Base-by-base conservation (phyloP, 2,329 filamentous ascomycete species). In the Karstenula rhodostoma region DNA sequence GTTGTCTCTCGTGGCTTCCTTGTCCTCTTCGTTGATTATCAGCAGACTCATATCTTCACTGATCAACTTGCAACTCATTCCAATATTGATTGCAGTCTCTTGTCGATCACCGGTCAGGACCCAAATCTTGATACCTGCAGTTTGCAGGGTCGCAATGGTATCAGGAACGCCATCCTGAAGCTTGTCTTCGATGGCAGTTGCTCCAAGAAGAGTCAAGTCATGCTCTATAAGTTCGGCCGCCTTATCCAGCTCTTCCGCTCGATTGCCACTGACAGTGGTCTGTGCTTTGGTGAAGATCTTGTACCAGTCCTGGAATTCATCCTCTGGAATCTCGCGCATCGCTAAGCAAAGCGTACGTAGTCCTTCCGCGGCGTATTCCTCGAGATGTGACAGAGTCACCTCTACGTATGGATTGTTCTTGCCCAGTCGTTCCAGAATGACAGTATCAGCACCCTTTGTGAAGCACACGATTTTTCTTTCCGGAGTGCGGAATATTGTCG, bases 51-150 rank as follows among this genome's bases (percentile, higher is more conserved):
- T 99, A 71, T 99, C 96, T 79, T 99, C 95, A 67, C 93, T 97
- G 62, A 99, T 92, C 52, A 99, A 86, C 81, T 98, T 98, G 81
- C 95, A 99, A 77, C 93, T 97, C 95, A 99, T 99, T 66, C 96
- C 95, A 68, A 99, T 99, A 78, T 99, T 99, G 86, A 99, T 99
- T 58, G 95, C 95, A 29, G 95, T 99, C 79, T 99, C 95, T 80
- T 99, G 96, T 71, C 95, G 88, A 82, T 99, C 95, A 70, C 95
- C 95, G 42, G 95, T 99, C 78, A 99, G 80, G 22, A 99, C 95
- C 95, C 95, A 99, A 57, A 99, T 90, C 80, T 99, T 99, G 84
- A 99, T 98, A 56, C 94, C 94, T 25, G 96, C 95, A 66, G 94
- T 92, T 78, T 99, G 96, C 29, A 99, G 84, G 0, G 95, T 99